phyloP scores from a whole-genome alignment of 192 early-diverging fungal genomes.

The Coemansia sp. region DNA sequence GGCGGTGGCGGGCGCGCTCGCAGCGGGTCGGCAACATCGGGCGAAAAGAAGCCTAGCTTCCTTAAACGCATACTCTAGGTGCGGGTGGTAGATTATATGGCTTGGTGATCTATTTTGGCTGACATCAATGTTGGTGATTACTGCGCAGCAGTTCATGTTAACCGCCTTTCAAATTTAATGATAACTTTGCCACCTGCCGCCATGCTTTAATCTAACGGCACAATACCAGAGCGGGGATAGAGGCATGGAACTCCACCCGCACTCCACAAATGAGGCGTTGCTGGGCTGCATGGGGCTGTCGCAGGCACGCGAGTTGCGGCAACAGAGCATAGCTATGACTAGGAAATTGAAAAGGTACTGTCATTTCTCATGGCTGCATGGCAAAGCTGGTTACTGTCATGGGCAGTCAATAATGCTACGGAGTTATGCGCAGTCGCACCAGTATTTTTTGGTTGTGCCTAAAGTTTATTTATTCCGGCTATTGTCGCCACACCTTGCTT shows the following conservation, averaged over 20 bases:
- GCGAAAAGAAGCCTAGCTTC: slow-evolving; percentile 26
- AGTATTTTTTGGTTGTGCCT: not conserved
- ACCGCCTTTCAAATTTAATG: not conserved
- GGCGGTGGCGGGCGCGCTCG: slow-evolving; percentile 22
- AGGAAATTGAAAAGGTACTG: not conserved
- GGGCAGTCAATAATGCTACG: not conserved
- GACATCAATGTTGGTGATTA: not conserved
- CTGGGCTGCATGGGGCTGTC: not conserved
- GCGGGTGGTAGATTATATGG: not conserved
- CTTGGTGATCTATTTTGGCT: not conserved
- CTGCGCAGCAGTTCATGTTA: not conserved
- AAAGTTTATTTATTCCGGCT: not conserved
- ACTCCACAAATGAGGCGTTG: not conserved
- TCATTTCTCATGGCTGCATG: not conserved
- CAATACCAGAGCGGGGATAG: not conserved
- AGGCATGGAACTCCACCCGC: not conserved
- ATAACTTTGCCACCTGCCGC: not conserved
- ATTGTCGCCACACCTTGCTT: not conserved
- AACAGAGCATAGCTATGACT: not conserved
- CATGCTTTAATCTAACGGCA: not conserved
- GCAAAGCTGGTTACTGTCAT: not conserved
- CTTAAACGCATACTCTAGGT: slow-evolving; percentile 24
- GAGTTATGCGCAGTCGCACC: not conserved
- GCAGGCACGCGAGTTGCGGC: not conserved
- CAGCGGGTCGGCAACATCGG: slow-evolving; percentile 22